Conservation (phyloP, 2,329 filamentous ascomycete species). For the Paraconiothyrium sp. region DNA sequence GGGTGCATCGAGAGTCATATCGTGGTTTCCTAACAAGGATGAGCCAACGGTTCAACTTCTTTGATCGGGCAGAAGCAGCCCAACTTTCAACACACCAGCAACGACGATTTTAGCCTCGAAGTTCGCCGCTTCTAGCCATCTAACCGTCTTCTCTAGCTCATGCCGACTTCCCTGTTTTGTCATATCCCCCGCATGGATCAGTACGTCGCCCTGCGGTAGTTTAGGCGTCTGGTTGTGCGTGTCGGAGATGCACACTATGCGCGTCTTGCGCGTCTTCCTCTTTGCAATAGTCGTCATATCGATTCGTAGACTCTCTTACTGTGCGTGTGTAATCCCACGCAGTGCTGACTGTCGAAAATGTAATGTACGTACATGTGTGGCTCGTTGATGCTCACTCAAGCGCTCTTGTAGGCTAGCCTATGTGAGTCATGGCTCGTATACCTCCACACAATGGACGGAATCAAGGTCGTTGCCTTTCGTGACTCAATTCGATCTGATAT, state of each 20-base stretch:
- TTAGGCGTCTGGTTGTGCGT: conserved; percentile 74
- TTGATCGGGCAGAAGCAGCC: too few relatives aligned
- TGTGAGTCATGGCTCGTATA: neutral
- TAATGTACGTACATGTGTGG: neutral
- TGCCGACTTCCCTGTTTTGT: conserved; percentile 73
- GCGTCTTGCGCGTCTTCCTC: conserved; percentile 53
- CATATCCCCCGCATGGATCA: conserved; percentile 80
- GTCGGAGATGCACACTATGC: conserved; percentile 80
- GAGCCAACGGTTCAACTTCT: conserved; percentile 10
- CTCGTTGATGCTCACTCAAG: neutral
- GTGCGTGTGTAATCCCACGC: neutral
- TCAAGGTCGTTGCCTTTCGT: neutral
- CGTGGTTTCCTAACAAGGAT: conserved; percentile 71
- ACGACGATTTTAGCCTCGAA: conserved; percentile 77
- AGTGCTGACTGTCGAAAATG: neutral
- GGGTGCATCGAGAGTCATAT: conserved; percentile 72
- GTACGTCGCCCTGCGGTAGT: conserved; percentile 75
- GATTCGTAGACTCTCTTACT: conserved; percentile 11
- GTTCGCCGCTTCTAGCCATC: conserved; percentile 73
- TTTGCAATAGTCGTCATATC: conserved; percentile 12
- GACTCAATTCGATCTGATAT: neutral
- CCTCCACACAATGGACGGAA: too few relatives aligned
- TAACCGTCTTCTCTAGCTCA: conserved; percentile 68
- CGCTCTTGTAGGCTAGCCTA: neutral
- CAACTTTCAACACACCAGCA: conserved; percentile 61